Conservation (phyloP, 2,329 filamentous ascomycete species). For the Cladosporium colombiae region DNA sequence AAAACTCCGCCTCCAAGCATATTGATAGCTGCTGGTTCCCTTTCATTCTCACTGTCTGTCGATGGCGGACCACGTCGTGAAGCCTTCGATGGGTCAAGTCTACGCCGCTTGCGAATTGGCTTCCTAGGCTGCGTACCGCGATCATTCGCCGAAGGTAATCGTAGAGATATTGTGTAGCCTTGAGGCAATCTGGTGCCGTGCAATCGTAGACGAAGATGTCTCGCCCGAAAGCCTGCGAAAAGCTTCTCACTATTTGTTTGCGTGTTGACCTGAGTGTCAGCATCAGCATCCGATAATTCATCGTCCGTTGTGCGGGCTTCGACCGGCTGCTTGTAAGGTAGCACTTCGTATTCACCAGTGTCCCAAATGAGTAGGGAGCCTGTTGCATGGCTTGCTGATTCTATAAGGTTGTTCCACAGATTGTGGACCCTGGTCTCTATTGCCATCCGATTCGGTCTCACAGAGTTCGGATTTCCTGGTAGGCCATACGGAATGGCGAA, state of each 20-base stretch:
- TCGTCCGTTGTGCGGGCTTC: constrained; percentile 36
- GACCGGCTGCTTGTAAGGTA: constrained; percentile 32
- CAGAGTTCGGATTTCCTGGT: constrained; percentile 45
- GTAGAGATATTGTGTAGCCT: constrained; percentile 44
- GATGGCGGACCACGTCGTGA: constrained; percentile 12
- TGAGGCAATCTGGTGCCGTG: constrained; percentile 42
- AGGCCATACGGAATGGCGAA: constrained; percentile 51
- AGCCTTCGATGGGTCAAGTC: constrained; percentile 25
- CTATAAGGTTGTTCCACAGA: constrained; percentile 49
- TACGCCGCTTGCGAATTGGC: constrained; percentile 33
- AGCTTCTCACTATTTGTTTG: constrained; percentile 41
- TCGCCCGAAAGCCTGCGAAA: constrained; percentile 40
- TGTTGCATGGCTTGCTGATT: constrained; percentile 45
- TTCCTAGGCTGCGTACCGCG: constrained; percentile 29
- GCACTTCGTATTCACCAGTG: constrained; percentile 46
- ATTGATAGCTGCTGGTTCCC: neutral
- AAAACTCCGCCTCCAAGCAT: neutral
- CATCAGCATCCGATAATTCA: constrained; percentile 34
- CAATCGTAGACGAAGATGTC: constrained; percentile 45
- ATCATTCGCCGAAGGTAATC: constrained; percentile 41
- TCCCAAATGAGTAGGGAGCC: constrained; percentile 51
- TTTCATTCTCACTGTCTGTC: constrained; percentile 27
- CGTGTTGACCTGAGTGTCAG: constrained; percentile 15
- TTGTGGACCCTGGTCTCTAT: constrained; percentile 49
- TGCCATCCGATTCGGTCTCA: constrained; percentile 44